Percentiles rank a stretch among this genome's conserved stretches.
phyloP scores from a whole-genome alignment of 2,329 filamentous ascomycete genomes.

The Leptographium procerum region DNA sequence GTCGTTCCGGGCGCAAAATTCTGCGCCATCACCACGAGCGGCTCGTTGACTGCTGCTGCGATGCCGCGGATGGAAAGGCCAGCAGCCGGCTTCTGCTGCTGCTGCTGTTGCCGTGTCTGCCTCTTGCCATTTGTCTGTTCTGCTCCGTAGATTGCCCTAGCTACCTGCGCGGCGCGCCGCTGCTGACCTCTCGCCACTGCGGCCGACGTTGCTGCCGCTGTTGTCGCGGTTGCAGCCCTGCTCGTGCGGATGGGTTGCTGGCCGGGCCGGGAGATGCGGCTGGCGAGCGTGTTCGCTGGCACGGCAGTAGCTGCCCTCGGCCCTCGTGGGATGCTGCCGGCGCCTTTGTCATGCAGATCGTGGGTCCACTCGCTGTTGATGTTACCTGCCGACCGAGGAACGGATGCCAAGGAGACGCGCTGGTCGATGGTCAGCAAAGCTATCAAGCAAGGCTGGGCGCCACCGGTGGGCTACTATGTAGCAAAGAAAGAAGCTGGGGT shows the following conservation, averaged over 20 bases:
- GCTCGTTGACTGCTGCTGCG: constrained; percentile 36
- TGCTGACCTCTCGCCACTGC: constrained; percentile 13
- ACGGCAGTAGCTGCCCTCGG: constrained; percentile 16
- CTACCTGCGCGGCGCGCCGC: constrained; percentile 29
- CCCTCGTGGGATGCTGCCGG: background rate
- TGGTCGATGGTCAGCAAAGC: background rate
- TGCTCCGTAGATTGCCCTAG: constrained; percentile 31
- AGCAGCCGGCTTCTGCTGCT: constrained; percentile 20
- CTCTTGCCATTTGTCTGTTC: constrained; percentile 17
- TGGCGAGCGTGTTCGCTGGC: constrained; percentile 28
- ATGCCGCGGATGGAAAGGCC: constrained; percentile 64
- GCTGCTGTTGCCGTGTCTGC: constrained; percentile 17
- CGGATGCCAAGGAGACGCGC: constrained; percentile 19
- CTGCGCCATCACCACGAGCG: constrained; percentile 61
- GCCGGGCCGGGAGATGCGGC: constrained; percentile 27
- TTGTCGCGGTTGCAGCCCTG: background rate
- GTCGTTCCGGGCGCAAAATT: constrained; percentile 78
- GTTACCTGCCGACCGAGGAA: constrained; percentile 28
- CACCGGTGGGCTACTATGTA: no score
- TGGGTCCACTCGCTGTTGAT: constrained; percentile 62
- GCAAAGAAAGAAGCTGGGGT: no score
- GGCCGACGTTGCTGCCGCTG: constrained; percentile 2
- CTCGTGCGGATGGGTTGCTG: background rate
- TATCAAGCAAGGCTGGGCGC: background rate
- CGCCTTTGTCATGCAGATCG: constrained; percentile 45